Evolutionary conservation across 495 filamentous ascomycete genomes (phyloP).

Genomic region (Ramalina peruviana): DNA sequence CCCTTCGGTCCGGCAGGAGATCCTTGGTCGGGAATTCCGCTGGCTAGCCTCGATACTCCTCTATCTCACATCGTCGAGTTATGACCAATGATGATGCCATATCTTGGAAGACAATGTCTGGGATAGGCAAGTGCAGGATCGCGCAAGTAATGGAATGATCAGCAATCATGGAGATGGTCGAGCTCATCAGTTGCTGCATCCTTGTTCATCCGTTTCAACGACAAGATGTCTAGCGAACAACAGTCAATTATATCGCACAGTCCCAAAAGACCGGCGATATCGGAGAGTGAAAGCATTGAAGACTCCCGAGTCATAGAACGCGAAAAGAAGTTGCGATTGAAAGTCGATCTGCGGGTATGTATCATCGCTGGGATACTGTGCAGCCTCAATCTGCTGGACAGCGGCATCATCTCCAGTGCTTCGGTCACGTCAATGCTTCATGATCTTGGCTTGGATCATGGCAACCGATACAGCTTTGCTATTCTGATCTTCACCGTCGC

Average conservation of each 20-base stretch:
- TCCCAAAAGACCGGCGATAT: neutral
- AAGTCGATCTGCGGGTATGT: slow-evolving; percentile 61
- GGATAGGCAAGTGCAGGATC: no score
- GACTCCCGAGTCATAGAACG: slow-evolving; percentile 13
- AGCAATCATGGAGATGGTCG: no score
- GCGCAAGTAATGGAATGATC: no score
- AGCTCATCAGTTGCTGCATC: neutral
- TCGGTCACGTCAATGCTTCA: slow-evolving; percentile 60
- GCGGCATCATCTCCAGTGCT: slow-evolving; percentile 62
- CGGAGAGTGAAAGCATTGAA: neutral
- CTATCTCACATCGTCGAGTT: no score
- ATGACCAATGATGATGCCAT: no score
- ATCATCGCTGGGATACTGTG: slow-evolving; percentile 62
- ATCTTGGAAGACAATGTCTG: no score
- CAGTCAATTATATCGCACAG: neutral
- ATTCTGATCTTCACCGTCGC: slow-evolving; percentile 73
- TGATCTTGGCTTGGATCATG: slow-evolving; percentile 47
- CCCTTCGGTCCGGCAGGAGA: no score
- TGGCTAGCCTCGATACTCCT: no score
- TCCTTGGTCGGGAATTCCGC: no score
- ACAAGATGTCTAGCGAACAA: neutral
- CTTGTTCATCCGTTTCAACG: neutral
- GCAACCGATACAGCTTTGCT: slow-evolving; percentile 52
- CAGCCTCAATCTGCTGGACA: slow-evolving; percentile 59
- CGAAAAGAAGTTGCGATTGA: slow-evolving; percentile 38